Conservation (phyloP, 345 rosid species). For the Linum tenue region DNA sequence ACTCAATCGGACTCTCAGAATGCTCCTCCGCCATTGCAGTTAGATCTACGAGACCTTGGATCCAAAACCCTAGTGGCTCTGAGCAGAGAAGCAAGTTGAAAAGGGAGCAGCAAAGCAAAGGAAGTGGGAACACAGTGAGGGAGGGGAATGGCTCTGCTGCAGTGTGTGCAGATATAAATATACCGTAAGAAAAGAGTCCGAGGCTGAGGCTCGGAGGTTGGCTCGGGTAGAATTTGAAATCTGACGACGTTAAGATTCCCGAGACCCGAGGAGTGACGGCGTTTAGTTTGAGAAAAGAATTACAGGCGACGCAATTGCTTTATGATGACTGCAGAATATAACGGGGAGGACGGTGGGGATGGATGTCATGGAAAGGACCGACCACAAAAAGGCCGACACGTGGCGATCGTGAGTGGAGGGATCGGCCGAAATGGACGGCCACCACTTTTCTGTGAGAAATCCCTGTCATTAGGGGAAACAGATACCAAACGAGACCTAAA, state of each 20-base stretch:
- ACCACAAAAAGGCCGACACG: background rate
- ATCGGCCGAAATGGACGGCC: background rate
- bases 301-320: too few relatives aligned
- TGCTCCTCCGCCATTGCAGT: conserved; percentile 18
- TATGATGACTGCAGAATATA: background rate
- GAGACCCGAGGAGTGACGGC: background rate
- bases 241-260: conserved; percentile 2
- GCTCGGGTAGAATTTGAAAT: background rate
- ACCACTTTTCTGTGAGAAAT: background rate
- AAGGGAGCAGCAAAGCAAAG: background rate
- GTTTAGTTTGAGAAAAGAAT: background rate
- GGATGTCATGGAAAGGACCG: background rate
- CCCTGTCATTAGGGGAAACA: background rate
- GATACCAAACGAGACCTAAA: too few relatives aligned
- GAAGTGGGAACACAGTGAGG: background rate
- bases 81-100: background rate
- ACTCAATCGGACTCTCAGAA: conserved; percentile 15
- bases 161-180: background rate
- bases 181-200: background rate
- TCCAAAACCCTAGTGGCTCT: background rate
- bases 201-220: conserved; percentile 8
- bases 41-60: background rate
- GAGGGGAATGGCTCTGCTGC: background rate
- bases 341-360: background rate
- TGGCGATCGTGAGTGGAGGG: background rate